Evolutionary conservation across 768 basidiomycete species (phyloP).

Genomic region (Leccinum ochraceum): DNA sequence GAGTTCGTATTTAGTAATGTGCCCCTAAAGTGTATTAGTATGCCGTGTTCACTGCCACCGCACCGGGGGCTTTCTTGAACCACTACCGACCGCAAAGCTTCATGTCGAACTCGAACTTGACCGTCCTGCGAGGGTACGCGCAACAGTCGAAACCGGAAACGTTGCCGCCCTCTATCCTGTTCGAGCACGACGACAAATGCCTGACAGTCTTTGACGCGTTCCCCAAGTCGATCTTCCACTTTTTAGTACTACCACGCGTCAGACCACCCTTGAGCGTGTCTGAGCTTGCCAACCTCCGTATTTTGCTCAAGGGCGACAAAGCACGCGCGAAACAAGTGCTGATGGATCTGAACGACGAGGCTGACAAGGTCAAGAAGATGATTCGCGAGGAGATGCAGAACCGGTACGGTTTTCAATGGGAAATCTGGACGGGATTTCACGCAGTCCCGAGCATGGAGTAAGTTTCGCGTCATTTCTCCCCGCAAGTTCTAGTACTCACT

Average conservation of each 20-base stretch:
- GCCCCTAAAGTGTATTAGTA: conserved; percentile 13
- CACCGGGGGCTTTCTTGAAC: background rate
- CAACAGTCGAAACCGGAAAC: conserved; percentile 44
- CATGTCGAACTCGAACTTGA: conserved; percentile 47
- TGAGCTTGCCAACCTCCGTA: conserved; percentile 54
- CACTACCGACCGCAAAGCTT: background rate
- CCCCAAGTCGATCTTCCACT: conserved; percentile 87
- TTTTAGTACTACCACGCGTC: conserved; percentile 76
- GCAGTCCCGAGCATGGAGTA: conserved; percentile 85
- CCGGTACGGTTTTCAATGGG: conserved; percentile 75
- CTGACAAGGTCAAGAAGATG: conserved; percentile 52
- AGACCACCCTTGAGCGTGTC: conserved; percentile 30
- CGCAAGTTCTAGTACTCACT: background rate
- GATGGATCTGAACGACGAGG: conserved; percentile 53
- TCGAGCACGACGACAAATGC: conserved; percentile 52
- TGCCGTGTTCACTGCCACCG: conserved; percentile 6
- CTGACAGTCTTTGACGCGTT: conserved; percentile 74
- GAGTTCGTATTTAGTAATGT: conserved; percentile 9
- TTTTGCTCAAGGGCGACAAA: conserved; percentile 57
- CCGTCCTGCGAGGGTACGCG: conserved; percentile 65
- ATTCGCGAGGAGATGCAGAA: conserved; percentile 80
- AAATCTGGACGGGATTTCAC: conserved; percentile 83
- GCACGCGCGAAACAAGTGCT: conserved; percentile 56
- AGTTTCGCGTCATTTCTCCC: conserved; percentile 29
- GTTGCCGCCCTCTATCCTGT: conserved; percentile 62